Conservation (phyloP, 192 early-diverging fungal species). For the Jimgerdemannia lactiflua region DNA sequence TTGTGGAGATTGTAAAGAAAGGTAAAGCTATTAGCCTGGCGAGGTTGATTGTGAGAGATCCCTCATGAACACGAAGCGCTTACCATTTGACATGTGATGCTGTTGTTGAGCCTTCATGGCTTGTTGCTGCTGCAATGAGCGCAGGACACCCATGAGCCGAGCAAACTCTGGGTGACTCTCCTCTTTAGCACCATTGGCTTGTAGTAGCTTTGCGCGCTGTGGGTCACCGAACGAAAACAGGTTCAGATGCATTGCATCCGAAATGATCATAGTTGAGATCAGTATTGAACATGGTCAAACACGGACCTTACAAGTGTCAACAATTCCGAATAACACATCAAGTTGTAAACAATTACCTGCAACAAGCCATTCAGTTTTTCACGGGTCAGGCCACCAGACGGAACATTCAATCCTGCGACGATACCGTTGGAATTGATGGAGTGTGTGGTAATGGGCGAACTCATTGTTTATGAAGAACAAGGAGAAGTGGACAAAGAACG, state of each 20-base stretch:
- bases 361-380: conserved; percentile 23
- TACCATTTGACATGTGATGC: conserved; percentile 7
- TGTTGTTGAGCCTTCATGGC: conserved; percentile 11
- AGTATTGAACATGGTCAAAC: no score
- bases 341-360: conserved; percentile 3
- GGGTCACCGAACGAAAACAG: neutral
- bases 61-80: neutral
- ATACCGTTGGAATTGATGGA: neutral
- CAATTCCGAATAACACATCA: no score
- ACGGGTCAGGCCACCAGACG: conserved; percentile 16
- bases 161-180: conserved; percentile 74
- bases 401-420: neutral
- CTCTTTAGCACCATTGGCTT: conserved; percentile 72
- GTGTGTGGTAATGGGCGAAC: neutral
- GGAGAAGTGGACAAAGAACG: neutral
- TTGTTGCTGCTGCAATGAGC: conserved; percentile 33
- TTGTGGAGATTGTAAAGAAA: neutral
- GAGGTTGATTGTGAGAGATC: no score
- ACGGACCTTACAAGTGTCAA: no score
- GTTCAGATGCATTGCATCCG: neutral
- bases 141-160: conserved; percentile 57
- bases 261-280: no score
- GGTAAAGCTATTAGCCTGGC: no score
- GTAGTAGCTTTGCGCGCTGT: conserved; percentile 43
- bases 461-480: neutral